phyloP scores from a whole-genome alignment of 192 early-diverging fungal species.

The Backusella parvicylindrica region DNA sequence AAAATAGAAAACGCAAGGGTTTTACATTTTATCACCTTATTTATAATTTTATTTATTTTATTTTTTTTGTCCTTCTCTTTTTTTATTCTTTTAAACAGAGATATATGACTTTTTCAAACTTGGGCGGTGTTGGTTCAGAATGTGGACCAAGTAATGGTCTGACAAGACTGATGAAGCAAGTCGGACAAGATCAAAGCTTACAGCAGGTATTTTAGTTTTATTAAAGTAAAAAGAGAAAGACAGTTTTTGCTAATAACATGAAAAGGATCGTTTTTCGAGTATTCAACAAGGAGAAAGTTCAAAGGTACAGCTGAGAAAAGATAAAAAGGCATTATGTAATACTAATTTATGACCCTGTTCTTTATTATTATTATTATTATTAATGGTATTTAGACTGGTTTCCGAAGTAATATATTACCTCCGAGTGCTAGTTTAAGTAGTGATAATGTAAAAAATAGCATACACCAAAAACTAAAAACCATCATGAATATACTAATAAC shows the following conservation, averaged over 20 bases:
- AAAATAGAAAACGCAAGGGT: background rate
- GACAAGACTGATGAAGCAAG: conserved; percentile 2
- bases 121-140: conserved; percentile 1
- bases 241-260: background rate
- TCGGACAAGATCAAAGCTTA: background rate
- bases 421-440: background rate
- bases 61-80: background rate
- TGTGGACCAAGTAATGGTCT: conserved; percentile 10
- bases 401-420: background rate
- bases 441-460: background rate
- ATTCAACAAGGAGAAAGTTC: conserved; percentile 3
- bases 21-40: background rate
- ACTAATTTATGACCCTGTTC: background rate
- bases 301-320: conserved; percentile 1
- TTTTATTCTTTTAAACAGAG: background rate
- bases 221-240: background rate
- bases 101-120: conserved; percentile 15
- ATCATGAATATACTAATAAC: background rate
- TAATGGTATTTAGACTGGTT: background rate
- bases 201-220: background rate
- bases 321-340: background rate
- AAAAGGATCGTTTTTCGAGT: background rate
- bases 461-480: background rate
- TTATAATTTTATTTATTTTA: background rate
- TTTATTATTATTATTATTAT: too few species aligned